Evolutionary conservation across 179 eudicot species (phyloP).

Genomic region (Drosera spatulata): DNA sequence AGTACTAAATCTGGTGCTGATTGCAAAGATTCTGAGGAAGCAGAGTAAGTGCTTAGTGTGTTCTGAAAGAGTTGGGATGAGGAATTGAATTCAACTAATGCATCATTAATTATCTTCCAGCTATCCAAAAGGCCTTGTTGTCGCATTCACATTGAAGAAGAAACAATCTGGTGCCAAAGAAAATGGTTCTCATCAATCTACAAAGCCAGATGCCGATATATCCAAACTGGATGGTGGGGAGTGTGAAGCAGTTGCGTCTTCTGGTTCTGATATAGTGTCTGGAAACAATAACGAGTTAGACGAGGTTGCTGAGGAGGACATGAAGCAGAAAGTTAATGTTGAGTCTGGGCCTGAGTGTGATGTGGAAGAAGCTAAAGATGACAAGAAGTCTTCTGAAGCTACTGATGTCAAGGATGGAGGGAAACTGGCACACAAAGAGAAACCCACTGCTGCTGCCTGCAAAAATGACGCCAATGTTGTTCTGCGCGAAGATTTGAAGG

Average conservation of each 20-base stretch:
- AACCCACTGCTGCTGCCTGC: constrained; percentile 15
- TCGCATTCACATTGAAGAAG: constrained; percentile 72
- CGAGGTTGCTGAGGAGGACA: constrained; percentile 16
- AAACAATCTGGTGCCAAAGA: constrained; percentile 25
- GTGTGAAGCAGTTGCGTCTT: constrained; percentile 13
- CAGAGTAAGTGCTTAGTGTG: constrained; percentile 17
- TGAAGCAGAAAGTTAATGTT: constrained; percentile 26
- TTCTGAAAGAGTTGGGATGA: background rate
- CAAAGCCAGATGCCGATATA: constrained; percentile 16
- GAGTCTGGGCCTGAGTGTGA: constrained; percentile 28
- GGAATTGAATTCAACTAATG: background rate
- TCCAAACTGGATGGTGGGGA: constrained; percentile 26
- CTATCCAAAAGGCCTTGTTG: constrained; percentile 78
- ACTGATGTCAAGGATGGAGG: constrained; percentile 21
- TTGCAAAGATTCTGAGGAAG: constrained; percentile 34
- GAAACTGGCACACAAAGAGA: constrained; percentile 20
- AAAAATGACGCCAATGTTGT: constrained; percentile 58
- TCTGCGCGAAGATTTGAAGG: constrained; percentile 79
- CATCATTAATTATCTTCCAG: constrained; percentile 23
- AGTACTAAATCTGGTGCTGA: constrained; percentile 23
- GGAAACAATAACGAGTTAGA: constrained; percentile 22
- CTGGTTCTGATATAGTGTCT: constrained; percentile 11
- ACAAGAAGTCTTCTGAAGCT: constrained; percentile 27
- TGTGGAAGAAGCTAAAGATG: constrained; percentile 31
- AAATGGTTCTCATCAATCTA: constrained; percentile 26